Conservation (phyloP, 2,329 filamentous ascomycete genomes). For the Pleurostoma richardsiae region DNA sequence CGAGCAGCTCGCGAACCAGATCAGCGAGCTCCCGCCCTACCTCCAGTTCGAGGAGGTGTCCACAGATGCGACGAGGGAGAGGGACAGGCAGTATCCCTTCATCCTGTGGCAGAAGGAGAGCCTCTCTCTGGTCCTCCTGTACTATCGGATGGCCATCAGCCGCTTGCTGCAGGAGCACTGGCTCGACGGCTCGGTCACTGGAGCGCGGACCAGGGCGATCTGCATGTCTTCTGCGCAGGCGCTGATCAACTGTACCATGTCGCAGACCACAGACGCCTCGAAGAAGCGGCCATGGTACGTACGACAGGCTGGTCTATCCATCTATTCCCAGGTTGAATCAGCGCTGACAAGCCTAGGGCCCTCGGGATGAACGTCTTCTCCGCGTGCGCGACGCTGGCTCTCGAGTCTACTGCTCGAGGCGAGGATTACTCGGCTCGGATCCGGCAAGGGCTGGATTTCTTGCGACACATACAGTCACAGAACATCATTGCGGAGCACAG, state of each 20-base stretch:
- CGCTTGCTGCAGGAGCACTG: background rate
- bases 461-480: background rate
- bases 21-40: background rate
- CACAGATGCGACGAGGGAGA: background rate
- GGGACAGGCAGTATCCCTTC: background rate
- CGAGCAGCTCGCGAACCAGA: background rate
- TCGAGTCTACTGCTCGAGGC: background rate
- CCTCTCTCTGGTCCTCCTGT: background rate
- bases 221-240: background rate
- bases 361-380: background rate
- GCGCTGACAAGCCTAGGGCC: background rate
- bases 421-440: background rate
- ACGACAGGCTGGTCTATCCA: background rate
- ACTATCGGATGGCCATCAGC: slow-evolving; percentile 1
- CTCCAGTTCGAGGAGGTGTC: background rate
- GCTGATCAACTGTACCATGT: background rate
- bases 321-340: background rate
- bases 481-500: background rate
- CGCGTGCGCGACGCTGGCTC: background rate
- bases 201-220: background rate
- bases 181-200: background rate
- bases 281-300: background rate
- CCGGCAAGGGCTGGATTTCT: background rate
- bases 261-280: background rate
- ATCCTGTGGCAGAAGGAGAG: slow-evolving; percentile 1